Evolutionary conservation across 2,329 filamentous ascomycete species (phyloP).

Genomic region (Hypoxylon rubiginosum): DNA sequence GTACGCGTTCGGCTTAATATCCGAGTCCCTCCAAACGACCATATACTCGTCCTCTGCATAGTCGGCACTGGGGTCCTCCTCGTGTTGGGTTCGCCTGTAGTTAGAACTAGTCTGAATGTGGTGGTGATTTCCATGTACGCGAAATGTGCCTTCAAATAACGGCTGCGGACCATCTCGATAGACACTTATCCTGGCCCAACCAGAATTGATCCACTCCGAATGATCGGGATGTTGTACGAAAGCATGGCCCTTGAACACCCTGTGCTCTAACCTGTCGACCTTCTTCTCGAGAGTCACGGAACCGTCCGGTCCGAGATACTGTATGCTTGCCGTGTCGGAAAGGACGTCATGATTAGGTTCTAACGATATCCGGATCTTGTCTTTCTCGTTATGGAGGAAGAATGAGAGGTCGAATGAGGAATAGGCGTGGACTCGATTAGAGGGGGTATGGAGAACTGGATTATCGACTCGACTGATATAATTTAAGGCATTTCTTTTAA

Average conservation of each 20-base stretch:
- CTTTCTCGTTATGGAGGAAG: slow-evolving; percentile 73
- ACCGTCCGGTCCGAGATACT: slow-evolving; percentile 80
- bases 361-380: slow-evolving; percentile 82
- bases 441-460: slow-evolving; percentile 81
- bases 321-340: slow-evolving; percentile 79
- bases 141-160: slow-evolving; percentile 91
- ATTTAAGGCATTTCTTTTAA: slow-evolving; percentile 80
- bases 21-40: slow-evolving; percentile 93
- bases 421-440: slow-evolving; percentile 81
- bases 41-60: slow-evolving; percentile 77
- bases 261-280: slow-evolving; percentile 80
- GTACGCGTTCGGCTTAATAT: slow-evolving; percentile 67
- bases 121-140: slow-evolving; percentile 84
- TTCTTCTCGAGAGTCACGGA: slow-evolving; percentile 73
- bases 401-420: slow-evolving; percentile 91
- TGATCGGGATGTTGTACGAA: slow-evolving; percentile 75
- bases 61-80: slow-evolving; percentile 76
- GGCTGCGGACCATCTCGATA: slow-evolving; percentile 81
- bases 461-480: slow-evolving; percentile 81
- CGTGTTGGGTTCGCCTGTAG: slow-evolving; percentile 79
- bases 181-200: slow-evolving; percentile 88
- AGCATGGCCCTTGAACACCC: slow-evolving; percentile 84
- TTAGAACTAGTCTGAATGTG: slow-evolving; percentile 83
- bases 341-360: slow-evolving; percentile 94
- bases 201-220: slow-evolving; percentile 80